Percentiles rank a stretch among this genome's conserved stretches.
Conservation (phyloP, 306 rosid species). For the Albizia julibrissin region DNA sequence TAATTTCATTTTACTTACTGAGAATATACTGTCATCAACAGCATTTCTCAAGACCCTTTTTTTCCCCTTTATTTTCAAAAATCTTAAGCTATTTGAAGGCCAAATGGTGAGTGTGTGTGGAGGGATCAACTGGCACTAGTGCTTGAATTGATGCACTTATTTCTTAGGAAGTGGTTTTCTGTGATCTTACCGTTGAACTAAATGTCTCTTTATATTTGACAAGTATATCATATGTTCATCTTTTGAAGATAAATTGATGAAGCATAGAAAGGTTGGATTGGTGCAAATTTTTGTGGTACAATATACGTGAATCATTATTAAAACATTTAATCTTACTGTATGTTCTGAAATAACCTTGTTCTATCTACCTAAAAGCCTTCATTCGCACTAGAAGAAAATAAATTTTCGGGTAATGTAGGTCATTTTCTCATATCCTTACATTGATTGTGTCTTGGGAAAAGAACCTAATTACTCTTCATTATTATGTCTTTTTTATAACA, state of each 20-base stretch:
- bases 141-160: neutral
- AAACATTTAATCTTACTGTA: neutral
- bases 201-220: neutral
- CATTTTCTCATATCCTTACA: neutral
- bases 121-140: neutral
- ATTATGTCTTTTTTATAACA: neutral
- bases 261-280: neutral
- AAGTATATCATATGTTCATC: neutral
- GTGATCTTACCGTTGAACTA: neutral
- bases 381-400: neutral
- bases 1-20: conserved; percentile 33
- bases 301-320: neutral
- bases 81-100: neutral
- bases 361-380: neutral
- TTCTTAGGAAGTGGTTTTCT: neutral
- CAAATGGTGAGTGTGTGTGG: neutral
- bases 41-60: neutral
- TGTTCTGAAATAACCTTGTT: neutral
- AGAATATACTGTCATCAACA: neutral
- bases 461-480: neutral
- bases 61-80: neutral
- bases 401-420: neutral
- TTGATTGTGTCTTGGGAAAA: neutral
- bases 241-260: neutral
- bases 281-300: neutral